These are phyloP conservation scores for Prunella vulgaris DNA, from an alignment of 257 asterid species.

Conservation along the genomic window DNA sequence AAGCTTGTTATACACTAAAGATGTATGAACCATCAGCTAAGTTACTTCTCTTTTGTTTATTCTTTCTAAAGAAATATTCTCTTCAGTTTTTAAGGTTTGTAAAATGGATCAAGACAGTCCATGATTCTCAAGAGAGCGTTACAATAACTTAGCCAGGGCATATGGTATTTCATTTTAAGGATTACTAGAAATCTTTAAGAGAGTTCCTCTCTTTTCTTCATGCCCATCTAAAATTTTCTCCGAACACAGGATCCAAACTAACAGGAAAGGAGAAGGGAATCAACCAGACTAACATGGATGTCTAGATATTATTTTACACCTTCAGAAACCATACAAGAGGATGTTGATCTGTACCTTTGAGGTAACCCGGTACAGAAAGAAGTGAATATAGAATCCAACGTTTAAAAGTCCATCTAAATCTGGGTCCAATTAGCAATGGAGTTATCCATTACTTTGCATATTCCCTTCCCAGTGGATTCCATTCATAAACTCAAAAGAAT, in stretches of 20 bases:
- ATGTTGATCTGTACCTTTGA: background rate
- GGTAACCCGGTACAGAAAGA: background rate
- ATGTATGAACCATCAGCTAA: background rate
- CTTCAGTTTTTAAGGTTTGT: background rate
- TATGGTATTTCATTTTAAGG: background rate
- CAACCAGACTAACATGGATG: constrained; percentile 4
- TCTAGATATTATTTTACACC: background rate
- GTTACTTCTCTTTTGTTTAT: background rate
- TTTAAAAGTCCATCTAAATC: background rate
- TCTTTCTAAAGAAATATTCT: background rate
- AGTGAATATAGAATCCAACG: background rate
- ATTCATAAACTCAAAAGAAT: background rate
- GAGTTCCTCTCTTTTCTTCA: background rate
- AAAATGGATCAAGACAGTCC: background rate
- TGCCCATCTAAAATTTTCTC: background rate
- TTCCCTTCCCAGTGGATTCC: constrained; percentile 3
- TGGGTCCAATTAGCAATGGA: background rate
- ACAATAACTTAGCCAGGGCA: background rate
- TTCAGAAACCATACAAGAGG: background rate
- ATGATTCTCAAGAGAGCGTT: background rate
- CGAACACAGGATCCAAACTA: background rate
- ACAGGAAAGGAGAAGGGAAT: background rate
- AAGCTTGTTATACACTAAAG: background rate
- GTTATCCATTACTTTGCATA: background rate
- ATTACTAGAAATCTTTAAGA: background rate